These are phyloP conservation scores for Calonectria pteridis DNA, from an alignment of 2,329 filamentous ascomycete genomes.

Conservation along the genomic window DNA sequence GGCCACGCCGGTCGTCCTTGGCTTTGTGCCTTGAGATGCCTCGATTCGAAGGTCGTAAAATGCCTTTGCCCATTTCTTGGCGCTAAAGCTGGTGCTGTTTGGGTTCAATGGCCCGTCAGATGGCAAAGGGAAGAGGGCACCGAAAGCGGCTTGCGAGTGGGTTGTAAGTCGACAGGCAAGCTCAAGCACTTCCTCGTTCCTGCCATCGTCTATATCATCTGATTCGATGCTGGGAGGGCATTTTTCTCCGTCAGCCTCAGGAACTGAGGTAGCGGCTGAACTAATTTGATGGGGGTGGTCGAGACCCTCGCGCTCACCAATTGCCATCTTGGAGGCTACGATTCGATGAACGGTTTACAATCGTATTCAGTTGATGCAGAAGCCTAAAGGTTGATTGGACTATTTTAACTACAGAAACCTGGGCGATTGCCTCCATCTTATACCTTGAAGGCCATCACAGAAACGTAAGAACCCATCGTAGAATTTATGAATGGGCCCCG, in stretches of 20 bases:
- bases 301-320: constrained; percentile 10
- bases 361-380: not conserved
- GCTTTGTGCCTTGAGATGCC: constrained; percentile 41
- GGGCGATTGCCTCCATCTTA: constrained; percentile 6
- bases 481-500: constrained; percentile 7
- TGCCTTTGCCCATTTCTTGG: constrained; percentile 58
- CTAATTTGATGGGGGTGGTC: constrained; percentile 17
- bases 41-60: constrained; percentile 44
- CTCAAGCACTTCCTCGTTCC: constrained; percentile 40
- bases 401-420: not conserved
- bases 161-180: constrained; percentile 47
- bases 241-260: constrained; percentile 34
- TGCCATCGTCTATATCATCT: constrained; percentile 13
- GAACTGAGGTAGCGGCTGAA: constrained; percentile 33
- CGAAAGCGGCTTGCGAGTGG: constrained; percentile 41
- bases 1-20: constrained; percentile 45
- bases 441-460: not conserved
- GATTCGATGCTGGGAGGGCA: not conserved
- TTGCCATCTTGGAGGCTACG: constrained; percentile 25
- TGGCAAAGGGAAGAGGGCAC: constrained; percentile 43
- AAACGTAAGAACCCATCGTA: not conserved
- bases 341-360: not conserved
- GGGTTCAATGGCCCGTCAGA: constrained; percentile 52
- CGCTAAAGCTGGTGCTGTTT: constrained; percentile 54
- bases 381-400: not conserved